Evolutionary conservation across 345 rosid genomes (phyloP).

Genomic region (Corchorus olitorius): DNA sequence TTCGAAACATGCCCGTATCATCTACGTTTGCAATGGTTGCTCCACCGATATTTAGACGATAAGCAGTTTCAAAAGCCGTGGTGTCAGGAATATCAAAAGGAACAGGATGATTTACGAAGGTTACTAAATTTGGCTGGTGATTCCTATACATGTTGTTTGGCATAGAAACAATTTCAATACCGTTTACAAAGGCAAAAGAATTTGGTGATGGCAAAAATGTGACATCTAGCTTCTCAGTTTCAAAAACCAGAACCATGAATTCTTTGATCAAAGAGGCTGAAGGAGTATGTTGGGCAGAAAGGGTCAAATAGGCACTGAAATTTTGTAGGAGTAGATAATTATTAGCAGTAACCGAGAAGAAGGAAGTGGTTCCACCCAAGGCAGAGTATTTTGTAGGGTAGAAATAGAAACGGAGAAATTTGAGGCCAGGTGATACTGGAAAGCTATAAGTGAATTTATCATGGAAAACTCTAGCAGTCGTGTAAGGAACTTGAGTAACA

Average conservation of each 20-base stretch:
- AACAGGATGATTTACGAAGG: slow-evolving; percentile 10
- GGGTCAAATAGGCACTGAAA: slow-evolving; percentile 27
- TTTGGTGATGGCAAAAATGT: neutral
- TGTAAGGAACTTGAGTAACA: slow-evolving; percentile 19
- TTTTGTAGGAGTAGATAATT: slow-evolving; percentile 27
- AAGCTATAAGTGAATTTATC: slow-evolving; percentile 31
- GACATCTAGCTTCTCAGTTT: neutral
- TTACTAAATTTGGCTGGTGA: slow-evolving; percentile 9
- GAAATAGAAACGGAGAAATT: slow-evolving; percentile 32
- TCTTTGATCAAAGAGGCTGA: slow-evolving; percentile 11
- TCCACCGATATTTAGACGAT: slow-evolving; percentile 46
- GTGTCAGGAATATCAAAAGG: fast-evolving
- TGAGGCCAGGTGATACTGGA: slow-evolving; percentile 25
- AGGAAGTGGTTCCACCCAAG: slow-evolving; percentile 5
- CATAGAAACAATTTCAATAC: slow-evolving; percentile 42
- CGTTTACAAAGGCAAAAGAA: slow-evolving; percentile 35
- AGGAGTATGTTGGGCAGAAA: neutral
- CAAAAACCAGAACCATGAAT: neutral
- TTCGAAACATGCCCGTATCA: slow-evolving; percentile 39
- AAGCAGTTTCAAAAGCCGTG: slow-evolving; percentile 34
- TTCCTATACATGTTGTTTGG: slow-evolving; percentile 28
- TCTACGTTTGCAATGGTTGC: neutral
- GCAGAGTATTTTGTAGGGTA: neutral
- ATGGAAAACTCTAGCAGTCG: slow-evolving; percentile 20
- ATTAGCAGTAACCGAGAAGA: slow-evolving; percentile 29